Conservation (phyloP, 768 basidiomycete species). For the Boletus insuetus region DNA sequence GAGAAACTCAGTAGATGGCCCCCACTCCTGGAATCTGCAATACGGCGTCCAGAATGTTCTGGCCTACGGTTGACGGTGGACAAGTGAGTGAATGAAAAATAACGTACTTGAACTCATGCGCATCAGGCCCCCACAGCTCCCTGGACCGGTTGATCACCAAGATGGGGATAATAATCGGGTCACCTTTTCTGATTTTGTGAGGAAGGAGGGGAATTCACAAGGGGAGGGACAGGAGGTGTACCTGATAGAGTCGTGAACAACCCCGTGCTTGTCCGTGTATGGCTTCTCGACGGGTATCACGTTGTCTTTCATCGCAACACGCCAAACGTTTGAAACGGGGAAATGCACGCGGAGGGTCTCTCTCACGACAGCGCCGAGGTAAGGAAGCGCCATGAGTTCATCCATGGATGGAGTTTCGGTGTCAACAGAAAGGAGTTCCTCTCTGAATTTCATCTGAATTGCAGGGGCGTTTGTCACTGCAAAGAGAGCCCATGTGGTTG, state of each 20-base stretch:
- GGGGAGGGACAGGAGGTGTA: conserved; percentile 8
- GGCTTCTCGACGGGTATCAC: conserved; percentile 48
- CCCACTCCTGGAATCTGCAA: conserved; percentile 54
- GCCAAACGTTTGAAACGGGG: conserved; percentile 43
- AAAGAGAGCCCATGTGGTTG: conserved; percentile 57
- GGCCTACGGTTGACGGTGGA: conserved; percentile 41
- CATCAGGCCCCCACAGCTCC: conserved; percentile 62
- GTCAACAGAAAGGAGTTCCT: conserved; percentile 50
- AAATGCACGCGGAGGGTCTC: conserved; percentile 53
- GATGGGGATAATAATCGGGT: conserved; percentile 52
- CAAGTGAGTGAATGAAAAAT: neutral
- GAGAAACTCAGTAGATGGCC: conserved; percentile 59
- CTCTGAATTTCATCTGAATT: conserved; percentile 54
- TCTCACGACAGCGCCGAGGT: conserved; percentile 63
- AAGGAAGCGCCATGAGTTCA: conserved; percentile 59
- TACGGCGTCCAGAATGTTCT: conserved; percentile 49
- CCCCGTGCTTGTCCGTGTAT: conserved; percentile 42
- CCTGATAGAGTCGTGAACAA: conserved; percentile 38
- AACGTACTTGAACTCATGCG: conserved; percentile 54
- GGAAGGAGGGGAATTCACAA: neutral
- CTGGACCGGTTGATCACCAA: conserved; percentile 49
- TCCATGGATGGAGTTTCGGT: conserved; percentile 68
- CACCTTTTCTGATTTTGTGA: conserved; percentile 41
- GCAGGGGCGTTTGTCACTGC: conserved; percentile 47
- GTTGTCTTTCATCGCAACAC: conserved; percentile 52